These are phyloP conservation scores for Candida pseudoviswanathii DNA, from an alignment of 1,139 yeast species.

Conservation along the genomic window DNA sequence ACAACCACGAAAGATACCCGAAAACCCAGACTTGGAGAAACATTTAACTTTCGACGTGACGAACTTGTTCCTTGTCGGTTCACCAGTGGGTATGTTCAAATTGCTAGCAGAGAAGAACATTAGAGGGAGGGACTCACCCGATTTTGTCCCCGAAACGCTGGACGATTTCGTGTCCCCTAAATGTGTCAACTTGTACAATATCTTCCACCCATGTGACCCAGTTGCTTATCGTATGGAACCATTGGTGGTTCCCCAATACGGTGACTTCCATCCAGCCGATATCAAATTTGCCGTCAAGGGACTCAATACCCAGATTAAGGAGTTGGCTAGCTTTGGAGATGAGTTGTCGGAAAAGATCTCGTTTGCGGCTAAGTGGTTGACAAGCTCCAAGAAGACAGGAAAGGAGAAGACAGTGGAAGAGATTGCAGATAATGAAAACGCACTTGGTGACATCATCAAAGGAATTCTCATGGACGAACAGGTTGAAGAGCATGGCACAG, in stretches of 20 bases:
- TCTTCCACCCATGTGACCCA: conserved; percentile 89
- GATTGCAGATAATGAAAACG: conserved; percentile 35
- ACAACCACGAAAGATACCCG: conserved; percentile 46
- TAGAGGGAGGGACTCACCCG: conserved; percentile 31
- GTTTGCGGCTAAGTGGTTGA: conserved; percentile 51
- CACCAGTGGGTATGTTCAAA: conserved; percentile 88
- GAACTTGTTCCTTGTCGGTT: conserved; percentile 79
- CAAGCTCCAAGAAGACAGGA: conserved; percentile 18
- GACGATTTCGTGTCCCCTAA: conserved; percentile 43
- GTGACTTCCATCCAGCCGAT: conserved; percentile 59
- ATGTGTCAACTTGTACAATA: conserved; percentile 65
- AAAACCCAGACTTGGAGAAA: conserved; percentile 23
- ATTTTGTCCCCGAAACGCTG: conserved; percentile 21
- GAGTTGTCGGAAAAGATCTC: conserved; percentile 47
- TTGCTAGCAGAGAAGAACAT: conserved; percentile 63
- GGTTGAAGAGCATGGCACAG: conserved; percentile 13
- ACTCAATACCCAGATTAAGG: conserved; percentile 45
- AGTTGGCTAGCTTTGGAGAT: conserved; percentile 42
- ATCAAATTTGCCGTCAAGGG: conserved; percentile 59
- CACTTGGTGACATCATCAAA: conserved; percentile 47
- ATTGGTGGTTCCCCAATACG: conserved; percentile 56
- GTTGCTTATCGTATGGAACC: conserved; percentile 89
- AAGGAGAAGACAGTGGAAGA: conserved; percentile 22
- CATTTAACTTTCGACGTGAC: conserved; percentile 70
- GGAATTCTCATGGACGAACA: conserved; percentile 29